Evolutionary conservation across 2,329 filamentous ascomycete genomes (phyloP).

Genomic region (Fulvia fulva): DNA sequence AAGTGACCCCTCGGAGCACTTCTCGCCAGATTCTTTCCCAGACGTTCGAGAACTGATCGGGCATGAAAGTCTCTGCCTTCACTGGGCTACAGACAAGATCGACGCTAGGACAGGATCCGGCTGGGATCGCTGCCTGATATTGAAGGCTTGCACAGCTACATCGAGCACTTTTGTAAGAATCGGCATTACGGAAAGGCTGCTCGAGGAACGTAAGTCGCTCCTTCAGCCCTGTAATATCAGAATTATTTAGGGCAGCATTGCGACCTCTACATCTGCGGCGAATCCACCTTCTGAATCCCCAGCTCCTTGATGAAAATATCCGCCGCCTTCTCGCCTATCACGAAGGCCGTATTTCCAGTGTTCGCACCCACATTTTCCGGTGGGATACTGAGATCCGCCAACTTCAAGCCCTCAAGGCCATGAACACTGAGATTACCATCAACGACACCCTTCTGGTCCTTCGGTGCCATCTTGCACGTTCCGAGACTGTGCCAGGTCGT

Average conservation of each 20-base stretch:
- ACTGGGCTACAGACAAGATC: too few relatives aligned
- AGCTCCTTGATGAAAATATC: constrained; percentile 40
- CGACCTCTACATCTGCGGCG: constrained; percentile 1
- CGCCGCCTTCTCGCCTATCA: constrained; percentile 41
- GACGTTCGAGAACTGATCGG: too few relatives aligned
- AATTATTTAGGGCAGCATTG: background rate
- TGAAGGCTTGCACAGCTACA: too few relatives aligned
- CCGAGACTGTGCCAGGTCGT: constrained; percentile 43
- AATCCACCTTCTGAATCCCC: constrained; percentile 27
- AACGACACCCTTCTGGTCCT: constrained; percentile 38
- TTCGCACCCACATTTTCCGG: constrained; percentile 45
- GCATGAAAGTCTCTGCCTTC: too few relatives aligned
- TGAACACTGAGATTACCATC: constrained; percentile 40
- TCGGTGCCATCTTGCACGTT: constrained; percentile 39
- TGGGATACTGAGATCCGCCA: constrained; percentile 42
- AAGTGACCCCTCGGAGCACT: too few relatives aligned
- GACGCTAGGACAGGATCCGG: too few relatives aligned
- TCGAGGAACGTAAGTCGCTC: too few relatives aligned
- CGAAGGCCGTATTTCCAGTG: constrained; percentile 46
- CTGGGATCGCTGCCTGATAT: too few relatives aligned
- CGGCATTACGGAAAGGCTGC: too few relatives aligned
- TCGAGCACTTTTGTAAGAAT: too few relatives aligned
- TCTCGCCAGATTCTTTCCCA: too few relatives aligned
- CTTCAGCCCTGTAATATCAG: too few relatives aligned
- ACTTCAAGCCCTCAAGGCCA: constrained; percentile 39